These are phyloP conservation scores for Corchorus olitorius DNA, from an alignment of 345 rosid genomes.

Conservation along the genomic window DNA sequence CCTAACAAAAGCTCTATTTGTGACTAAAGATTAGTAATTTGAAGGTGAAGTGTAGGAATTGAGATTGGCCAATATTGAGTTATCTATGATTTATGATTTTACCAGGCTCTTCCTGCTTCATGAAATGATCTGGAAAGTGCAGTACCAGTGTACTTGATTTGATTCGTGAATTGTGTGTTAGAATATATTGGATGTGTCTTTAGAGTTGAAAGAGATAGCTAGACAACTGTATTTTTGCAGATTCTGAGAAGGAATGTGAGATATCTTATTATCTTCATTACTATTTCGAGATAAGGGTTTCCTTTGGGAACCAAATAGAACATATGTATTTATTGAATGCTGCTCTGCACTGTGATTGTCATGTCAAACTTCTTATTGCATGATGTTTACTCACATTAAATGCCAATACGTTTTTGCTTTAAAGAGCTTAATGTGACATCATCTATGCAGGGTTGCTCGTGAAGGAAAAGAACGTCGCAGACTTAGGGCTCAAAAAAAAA, in stretches of 20 bases:
- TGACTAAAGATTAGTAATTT: background rate
- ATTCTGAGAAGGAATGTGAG: background rate
- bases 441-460: conserved; percentile 45
- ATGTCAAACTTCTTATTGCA: background rate
- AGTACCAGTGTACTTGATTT: background rate
- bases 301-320: background rate
- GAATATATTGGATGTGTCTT: background rate
- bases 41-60: background rate
- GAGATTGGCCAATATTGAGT: background rate
- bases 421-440: background rate
- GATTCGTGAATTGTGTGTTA: background rate
- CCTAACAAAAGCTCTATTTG: background rate
- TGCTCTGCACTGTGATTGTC: background rate
- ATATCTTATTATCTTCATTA: background rate
- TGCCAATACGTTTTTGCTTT: background rate
- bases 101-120: background rate
- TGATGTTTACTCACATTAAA: background rate
- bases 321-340: background rate
- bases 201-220: background rate
- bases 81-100: background rate
- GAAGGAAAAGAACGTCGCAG: conserved; percentile 80
- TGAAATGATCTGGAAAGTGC: background rate
- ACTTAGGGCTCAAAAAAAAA: conserved; percentile 63
- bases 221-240: background rate
- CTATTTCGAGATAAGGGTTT: background rate